A percentile compares a stretch with the other conserved stretches of the same genome.
These are phyloP conservation scores for Populus hybrid DNA, from an alignment of 441 rosid genomes.

Conservation along the genomic window DNA sequence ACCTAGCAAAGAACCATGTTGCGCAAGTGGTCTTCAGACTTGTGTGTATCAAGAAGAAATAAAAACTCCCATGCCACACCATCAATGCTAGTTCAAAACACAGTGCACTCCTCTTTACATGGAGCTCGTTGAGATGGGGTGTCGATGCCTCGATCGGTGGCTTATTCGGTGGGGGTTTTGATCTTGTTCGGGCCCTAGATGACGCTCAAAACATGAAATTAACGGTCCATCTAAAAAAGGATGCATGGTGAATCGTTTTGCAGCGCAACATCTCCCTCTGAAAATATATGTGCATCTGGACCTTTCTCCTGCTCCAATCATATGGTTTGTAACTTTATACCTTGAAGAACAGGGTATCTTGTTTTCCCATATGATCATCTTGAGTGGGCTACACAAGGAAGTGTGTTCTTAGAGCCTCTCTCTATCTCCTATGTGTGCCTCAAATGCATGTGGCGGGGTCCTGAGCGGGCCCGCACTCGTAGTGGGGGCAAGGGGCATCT, in stretches of 20 bases:
- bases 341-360: slow-evolving; percentile 12
- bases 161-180: neutral
- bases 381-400: slow-evolving; percentile 23
- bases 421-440: neutral
- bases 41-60: slow-evolving; percentile 1
- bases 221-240: neutral
- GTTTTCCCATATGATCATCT: slow-evolving; percentile 19
- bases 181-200: slow-evolving; percentile 1
- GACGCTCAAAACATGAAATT: neutral
- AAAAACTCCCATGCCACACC: neutral
- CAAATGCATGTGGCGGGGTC: slow-evolving; percentile 9
- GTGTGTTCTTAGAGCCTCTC: neutral
- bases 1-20: slow-evolving; percentile 17
- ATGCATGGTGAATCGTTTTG: neutral
- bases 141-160: neutral
- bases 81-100: too few species aligned
- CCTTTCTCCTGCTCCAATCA: slow-evolving; percentile 9
- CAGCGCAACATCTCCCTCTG: neutral
- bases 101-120: too few species aligned
- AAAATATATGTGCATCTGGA: neutral
- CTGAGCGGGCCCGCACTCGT: slow-evolving; percentile 10
- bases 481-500: slow-evolving; percentile 38
- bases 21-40: slow-evolving; percentile 6
- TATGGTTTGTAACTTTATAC: slow-evolving; percentile 8
- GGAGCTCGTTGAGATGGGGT: neutral